A percentile compares a stretch with the other conserved stretches of the same genome.
These are phyloP conservation scores for Fennellomyces sp. DNA, from an alignment of 371 early-diverging fungal genomes.

Conservation along the genomic window DNA sequence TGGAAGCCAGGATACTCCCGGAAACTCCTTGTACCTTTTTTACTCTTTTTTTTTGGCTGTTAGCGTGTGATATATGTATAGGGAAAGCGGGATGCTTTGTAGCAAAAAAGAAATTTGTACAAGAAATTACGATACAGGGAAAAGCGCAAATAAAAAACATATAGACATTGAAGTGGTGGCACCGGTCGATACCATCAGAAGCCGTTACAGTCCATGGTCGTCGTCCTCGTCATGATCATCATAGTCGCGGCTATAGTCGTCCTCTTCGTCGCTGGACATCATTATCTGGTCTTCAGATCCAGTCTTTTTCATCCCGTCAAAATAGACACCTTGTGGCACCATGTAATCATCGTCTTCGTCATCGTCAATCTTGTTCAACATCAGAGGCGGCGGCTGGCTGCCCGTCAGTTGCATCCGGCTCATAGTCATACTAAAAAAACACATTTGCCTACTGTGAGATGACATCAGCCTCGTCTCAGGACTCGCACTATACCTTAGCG, in stretches of 20 bases:
- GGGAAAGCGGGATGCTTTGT: no score
- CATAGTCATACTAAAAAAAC: neutral
- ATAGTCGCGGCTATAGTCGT: constrained; percentile 7
- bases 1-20: no score
- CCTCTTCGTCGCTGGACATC: constrained; percentile 4
- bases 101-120: no score
- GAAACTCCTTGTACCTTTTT: no score
- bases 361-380: neutral
- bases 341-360: neutral
- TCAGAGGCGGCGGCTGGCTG: neutral
- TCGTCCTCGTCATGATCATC: constrained; percentile 1
- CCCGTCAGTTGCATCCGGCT: neutral
- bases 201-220: constrained; percentile 1
- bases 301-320: neutral
- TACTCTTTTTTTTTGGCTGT: no score
- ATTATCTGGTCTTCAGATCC: neutral
- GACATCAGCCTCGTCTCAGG: neutral
- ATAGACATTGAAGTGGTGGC: no score
- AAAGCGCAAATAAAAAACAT: no score
- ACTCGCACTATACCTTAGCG: neutral
- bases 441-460: neutral
- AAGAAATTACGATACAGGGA: no score
- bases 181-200: no score
- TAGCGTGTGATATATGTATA: no score
- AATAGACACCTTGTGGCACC: neutral